Evolutionary conservation across 2,329 filamentous ascomycete species (phyloP), one percentile per base, ranked within the genome.

Genomic region (Teratosphaeria zuluensis): DNA sequence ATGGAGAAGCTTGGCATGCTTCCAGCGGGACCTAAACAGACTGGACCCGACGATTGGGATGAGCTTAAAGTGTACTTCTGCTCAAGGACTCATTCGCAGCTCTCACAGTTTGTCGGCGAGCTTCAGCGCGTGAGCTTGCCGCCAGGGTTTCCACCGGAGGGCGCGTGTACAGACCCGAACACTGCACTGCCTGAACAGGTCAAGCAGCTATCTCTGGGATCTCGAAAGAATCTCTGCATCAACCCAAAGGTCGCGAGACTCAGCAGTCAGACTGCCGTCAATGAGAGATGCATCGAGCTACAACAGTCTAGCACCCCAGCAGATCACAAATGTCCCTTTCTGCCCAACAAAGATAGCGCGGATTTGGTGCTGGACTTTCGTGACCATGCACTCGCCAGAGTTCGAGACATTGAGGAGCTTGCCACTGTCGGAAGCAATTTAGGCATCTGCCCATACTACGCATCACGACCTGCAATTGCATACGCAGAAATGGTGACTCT

Each of bases 341-440:
- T 95, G 14, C 90, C 90, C 0, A 87, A 80, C n/a, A 86, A 90
- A 58, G 88, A 94, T 1, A 87, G 88, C 21, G 78, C 90, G 56
- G 76, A 80, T 4, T 76, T 88, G 30, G 84, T 90, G 0, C 84
- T 91, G 57, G 84, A 89, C 55, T 97, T 99, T 65, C 85, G 92
- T 19, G 92, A 97, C 69, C 84, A 89, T 64, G 83, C 89, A 0
- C 77, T 97, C 38, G 91, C 94, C 0, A 90, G 84, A 0, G 82
- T 99, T 7, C 87, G 89, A 2, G 94, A 99, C 68, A 97, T 99
- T 58, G 94, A 99, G 72, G 94, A 99, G 66, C 79, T 97, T 46
- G 86, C 87, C 21, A 78, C 79, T 14, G 77, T 97, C 1, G 94
- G 94, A 3, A 89, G 86, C 66, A 83, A 86, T 55, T 78, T 96